These are phyloP conservation scores for Pholiota microspora DNA, from an alignment of 768 basidiomycete species.

Conservation along the genomic window DNA sequence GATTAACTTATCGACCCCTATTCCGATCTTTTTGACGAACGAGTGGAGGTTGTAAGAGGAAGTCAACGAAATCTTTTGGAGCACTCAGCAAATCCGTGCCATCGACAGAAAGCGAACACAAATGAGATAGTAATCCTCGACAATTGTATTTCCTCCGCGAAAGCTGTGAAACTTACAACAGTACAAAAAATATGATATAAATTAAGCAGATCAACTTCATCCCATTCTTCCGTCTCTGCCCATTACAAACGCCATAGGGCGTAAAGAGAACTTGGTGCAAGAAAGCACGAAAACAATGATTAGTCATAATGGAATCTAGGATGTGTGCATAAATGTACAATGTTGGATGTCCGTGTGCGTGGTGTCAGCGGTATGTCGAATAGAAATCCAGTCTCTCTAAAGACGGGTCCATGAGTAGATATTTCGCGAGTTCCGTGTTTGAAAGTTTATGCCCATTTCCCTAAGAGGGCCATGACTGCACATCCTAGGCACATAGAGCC, in stretches of 20 bases:
- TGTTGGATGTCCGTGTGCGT: background rate
- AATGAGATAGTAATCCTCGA: background rate
- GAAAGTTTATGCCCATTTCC: constrained; percentile 71
- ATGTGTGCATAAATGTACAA: background rate
- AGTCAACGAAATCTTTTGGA: no score
- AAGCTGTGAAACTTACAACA: background rate
- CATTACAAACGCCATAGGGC: background rate
- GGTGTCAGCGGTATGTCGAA: background rate
- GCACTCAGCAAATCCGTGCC: no score
- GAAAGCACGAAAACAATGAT: background rate
- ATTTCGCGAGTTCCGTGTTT: background rate
- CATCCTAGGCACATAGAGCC: constrained; percentile 80
- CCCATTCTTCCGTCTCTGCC: background rate
- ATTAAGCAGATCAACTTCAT: background rate
- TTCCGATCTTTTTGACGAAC: no score
- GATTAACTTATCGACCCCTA: no score
- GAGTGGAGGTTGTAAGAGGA: no score
- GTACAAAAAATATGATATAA: background rate
- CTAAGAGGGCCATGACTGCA: constrained; percentile 88
- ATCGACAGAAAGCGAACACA: no score
- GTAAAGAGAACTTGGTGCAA: background rate
- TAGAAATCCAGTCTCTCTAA: background rate
- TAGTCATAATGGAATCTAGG: background rate
- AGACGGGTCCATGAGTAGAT: background rate
- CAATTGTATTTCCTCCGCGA: background rate